A percentile compares a stretch with the other conserved stretches of the same genome.
Evolutionary conservation across 176 grass and related monocot species (phyloP).

Genomic region (Hsuehochloa calcarea): DNA sequence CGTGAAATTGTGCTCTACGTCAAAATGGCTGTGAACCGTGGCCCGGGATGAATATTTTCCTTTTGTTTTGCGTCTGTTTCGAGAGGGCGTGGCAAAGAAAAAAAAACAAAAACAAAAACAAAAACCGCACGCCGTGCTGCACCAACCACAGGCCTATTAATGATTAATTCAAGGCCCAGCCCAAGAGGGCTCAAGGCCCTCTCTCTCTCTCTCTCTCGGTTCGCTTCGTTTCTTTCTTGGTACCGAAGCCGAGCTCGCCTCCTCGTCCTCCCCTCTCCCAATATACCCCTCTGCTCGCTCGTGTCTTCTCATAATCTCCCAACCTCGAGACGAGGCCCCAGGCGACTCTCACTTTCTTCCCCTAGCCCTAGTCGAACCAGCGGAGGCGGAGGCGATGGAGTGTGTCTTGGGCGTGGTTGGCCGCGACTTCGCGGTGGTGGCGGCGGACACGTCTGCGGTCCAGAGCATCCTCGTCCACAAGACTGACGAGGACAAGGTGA

Average conservation of each 20-base stretch:
- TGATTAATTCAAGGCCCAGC: not conserved
- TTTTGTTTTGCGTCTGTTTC: not conserved
- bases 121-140: not conserved
- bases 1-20: not conserved
- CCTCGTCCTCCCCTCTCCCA: not conserved
- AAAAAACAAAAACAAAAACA: not conserved
- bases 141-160: not conserved
- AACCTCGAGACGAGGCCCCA: not conserved
- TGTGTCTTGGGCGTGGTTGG: constrained; percentile 82
- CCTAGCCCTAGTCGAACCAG: not conserved
- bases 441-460: constrained; percentile 84
- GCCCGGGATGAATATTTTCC: too few species aligned
- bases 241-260: not conserved
- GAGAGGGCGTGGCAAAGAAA: not conserved
- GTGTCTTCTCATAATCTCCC: not conserved
- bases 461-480: constrained; percentile 76
- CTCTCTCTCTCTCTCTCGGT: not conserved
- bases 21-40: not conserved
- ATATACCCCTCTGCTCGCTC: not conserved
- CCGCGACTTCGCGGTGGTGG: constrained; percentile 81
- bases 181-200: not conserved
- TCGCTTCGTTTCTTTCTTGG: constrained; percentile 29
- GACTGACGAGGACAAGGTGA: constrained; percentile 96
- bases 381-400: constrained; percentile 61
- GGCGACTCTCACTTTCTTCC: not conserved